Conservation (phyloP, 108 stramenopile species). For the Parietichytrium sp. region DNA sequence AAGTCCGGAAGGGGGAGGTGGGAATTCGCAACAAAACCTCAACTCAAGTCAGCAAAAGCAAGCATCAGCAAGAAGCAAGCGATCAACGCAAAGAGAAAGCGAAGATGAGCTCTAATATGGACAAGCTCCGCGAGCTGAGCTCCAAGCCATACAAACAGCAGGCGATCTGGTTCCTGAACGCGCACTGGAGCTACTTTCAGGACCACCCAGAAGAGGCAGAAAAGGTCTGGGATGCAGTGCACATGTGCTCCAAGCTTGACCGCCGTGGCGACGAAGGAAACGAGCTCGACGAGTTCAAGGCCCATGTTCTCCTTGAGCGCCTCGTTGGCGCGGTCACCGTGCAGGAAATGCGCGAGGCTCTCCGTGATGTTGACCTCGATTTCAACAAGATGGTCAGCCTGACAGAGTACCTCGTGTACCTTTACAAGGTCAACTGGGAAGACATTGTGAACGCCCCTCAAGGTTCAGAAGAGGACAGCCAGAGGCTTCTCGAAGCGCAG, state of each 20-base stretch:
- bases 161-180: slow-evolving; percentile 48
- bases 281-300: slow-evolving; percentile 42
- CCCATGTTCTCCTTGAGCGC: slow-evolving; percentile 41
- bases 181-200: slow-evolving; percentile 40
- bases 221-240: slow-evolving; percentile 18
- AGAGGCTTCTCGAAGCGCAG: slow-evolving; percentile 20
- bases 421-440: slow-evolving; percentile 42
- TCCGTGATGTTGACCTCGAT: slow-evolving; percentile 44
- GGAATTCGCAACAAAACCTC: no score
- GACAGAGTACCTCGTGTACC: slow-evolving; percentile 42
- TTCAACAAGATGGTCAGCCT: slow-evolving; percentile 44
- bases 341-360: slow-evolving; percentile 41
- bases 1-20: no score
- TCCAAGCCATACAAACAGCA: slow-evolving; percentile 37
- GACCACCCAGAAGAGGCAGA: slow-evolving; percentile 10
- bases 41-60: no score
- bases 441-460: slow-evolving; percentile 41
- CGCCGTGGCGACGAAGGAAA: slow-evolving; percentile 3
- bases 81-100: no score
- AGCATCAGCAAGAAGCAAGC: no score
- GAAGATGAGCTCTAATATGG: background rate
- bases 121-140: background rate
- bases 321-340: slow-evolving; percentile 40
- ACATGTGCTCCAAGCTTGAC: background rate
- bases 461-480: slow-evolving; percentile 37